Evolutionary conservation across 306 rosid species (phyloP).

Genomic region (Psophocarpus tetragonolobus): DNA sequence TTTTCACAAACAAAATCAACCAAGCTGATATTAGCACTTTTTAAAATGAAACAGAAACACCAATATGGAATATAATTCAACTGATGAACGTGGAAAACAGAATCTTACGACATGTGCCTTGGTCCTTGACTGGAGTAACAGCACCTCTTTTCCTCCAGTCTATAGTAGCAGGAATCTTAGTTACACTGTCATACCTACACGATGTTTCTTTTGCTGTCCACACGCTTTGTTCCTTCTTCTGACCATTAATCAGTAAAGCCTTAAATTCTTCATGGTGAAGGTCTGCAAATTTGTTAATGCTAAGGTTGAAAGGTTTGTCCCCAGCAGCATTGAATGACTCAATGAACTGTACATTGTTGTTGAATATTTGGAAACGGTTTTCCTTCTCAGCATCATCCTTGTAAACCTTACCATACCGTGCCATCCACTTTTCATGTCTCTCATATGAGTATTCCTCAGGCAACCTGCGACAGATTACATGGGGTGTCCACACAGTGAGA

Average conservation of each 20-base stretch:
- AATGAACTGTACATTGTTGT: slow-evolving; percentile 24
- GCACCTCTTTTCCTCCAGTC: slow-evolving; percentile 41
- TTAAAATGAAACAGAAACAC: neutral
- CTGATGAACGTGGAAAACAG: neutral
- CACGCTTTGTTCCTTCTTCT: neutral
- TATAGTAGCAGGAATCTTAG: neutral
- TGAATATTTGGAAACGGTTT: slow-evolving; percentile 32
- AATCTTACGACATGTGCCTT: slow-evolving; percentile 28
- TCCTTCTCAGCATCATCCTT: slow-evolving; percentile 21
- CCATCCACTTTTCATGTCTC: slow-evolving; percentile 35
- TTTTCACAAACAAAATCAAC: neutral
- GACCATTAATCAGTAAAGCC: neutral
- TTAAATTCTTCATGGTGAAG: slow-evolving; percentile 36
- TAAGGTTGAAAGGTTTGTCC: slow-evolving; percentile 36
- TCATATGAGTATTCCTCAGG: neutral
- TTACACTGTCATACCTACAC: slow-evolving; percentile 19
- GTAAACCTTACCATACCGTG: slow-evolving; percentile 14
- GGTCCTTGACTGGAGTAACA: slow-evolving; percentile 37
- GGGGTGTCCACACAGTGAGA: neutral
- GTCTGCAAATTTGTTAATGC: slow-evolving; percentile 33
- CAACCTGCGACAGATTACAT: neutral
- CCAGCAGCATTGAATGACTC: slow-evolving; percentile 34
- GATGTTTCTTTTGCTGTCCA: neutral
- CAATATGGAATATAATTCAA: neutral
- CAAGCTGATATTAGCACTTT: neutral